Percentiles rank a stretch among this genome's conserved stretches.
These are phyloP conservation scores for Erodium trifolium DNA, from an alignment of 441 rosid genomes.

Conservation along the genomic window DNA sequence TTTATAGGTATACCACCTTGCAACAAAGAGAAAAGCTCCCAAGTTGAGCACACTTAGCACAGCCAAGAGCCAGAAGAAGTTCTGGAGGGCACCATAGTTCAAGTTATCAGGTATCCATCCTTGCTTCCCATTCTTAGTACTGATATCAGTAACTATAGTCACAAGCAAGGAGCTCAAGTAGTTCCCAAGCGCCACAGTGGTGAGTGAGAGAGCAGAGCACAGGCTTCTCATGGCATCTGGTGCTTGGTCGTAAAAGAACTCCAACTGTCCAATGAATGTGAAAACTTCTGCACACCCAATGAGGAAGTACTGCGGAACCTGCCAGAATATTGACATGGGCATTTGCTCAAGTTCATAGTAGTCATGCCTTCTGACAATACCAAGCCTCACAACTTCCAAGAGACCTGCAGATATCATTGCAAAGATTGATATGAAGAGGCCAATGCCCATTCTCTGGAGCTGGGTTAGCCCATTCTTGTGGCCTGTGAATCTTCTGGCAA, in stretches of 20 bases:
- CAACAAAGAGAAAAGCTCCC: conserved; percentile 55
- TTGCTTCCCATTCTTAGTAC: conserved; percentile 42
- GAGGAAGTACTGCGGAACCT: conserved; percentile 76
- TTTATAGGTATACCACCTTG: conserved; percentile 73
- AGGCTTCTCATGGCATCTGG: conserved; percentile 94
- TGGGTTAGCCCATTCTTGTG: conserved; percentile 80
- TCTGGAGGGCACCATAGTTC: conserved; percentile 67
- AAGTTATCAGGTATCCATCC: conserved; percentile 89
- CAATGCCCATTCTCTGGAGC: conserved; percentile 87
- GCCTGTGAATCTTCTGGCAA: conserved; percentile 61
- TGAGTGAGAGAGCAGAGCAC: conserved; percentile 74
- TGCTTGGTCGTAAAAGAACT: conserved; percentile 89
- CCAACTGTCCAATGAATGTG: conserved; percentile 73
- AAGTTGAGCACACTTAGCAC: conserved; percentile 57
- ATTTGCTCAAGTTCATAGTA: conserved; percentile 52
- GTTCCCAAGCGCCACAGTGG: conserved; percentile 71
- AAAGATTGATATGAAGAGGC: conserved; percentile 68
- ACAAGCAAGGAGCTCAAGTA: conserved; percentile 76
- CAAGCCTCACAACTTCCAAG: conserved; percentile 53
- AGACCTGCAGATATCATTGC: conserved; percentile 65
- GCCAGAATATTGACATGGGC: conserved; percentile 85
- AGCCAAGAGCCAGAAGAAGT: conserved; percentile 66
- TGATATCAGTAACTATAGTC: conserved; percentile 51
- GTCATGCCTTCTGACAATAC: conserved; percentile 39
- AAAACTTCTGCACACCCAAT: conserved; percentile 91